phyloP scores from a whole-genome alignment of 2,329 filamentous ascomycete genomes.

The Fusarium nematophilum region DNA sequence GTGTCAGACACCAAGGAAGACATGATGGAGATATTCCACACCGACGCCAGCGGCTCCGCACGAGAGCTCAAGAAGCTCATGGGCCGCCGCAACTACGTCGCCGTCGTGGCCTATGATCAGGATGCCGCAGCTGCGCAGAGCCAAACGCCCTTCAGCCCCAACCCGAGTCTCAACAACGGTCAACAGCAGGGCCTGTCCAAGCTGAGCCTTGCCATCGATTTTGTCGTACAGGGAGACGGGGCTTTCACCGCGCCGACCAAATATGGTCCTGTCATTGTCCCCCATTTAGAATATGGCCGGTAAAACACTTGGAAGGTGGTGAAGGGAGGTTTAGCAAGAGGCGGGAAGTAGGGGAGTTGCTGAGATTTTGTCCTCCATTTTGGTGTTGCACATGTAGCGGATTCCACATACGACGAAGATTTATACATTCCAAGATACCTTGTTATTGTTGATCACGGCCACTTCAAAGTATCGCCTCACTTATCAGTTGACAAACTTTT shows the following conservation, averaged over 20 bases:
- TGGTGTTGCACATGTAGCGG: conserved; percentile 32
- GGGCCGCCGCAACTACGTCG: conserved; percentile 91
- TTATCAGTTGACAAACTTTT: neutral
- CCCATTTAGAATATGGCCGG: conserved; percentile 79
- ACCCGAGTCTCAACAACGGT: conserved; percentile 48
- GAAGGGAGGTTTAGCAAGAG: neutral
- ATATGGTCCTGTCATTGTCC: conserved; percentile 96
- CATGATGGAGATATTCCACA: conserved; percentile 99
- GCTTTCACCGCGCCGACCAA: conserved; percentile 86
- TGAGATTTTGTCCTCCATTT: conserved; percentile 1
- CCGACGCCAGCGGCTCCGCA: conserved; percentile 84
- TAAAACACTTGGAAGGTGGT: conserved; percentile 23
- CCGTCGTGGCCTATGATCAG: conserved; percentile 93
- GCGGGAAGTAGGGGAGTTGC: neutral
- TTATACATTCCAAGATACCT: conserved; percentile 41
- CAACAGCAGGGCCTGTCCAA: conserved; percentile 65
- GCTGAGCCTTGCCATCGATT: conserved; percentile 92
- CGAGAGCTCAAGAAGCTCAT: conserved; percentile 92
- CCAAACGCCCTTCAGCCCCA: conserved; percentile 53
- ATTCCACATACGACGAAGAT: conserved; percentile 33
- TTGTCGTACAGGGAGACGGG: conserved; percentile 94
- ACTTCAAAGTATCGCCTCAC: neutral
- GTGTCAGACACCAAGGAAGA: conserved; percentile 96
- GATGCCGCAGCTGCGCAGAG: conserved; percentile 68
- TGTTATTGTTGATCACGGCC: conserved; percentile 21